A percentile compares a stretch with the other conserved stretches of the same genome.
phyloP scores from a whole-genome alignment of 208 protist species.

The Crithidia bombi region DNA sequence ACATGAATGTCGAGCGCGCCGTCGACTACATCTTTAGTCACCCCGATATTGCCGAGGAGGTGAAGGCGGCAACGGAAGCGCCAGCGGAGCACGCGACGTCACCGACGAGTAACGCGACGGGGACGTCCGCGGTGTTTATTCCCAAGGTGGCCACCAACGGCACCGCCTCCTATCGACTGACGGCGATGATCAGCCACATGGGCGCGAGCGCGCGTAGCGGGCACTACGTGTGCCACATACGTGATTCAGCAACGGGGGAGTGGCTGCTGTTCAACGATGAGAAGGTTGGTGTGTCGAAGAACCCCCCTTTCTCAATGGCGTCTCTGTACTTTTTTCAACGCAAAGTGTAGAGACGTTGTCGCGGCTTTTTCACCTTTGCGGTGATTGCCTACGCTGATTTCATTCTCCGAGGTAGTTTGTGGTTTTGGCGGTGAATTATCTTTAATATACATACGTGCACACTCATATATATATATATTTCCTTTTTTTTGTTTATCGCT shows the following conservation, averaged over 20 bases:
- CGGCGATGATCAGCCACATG: conserved; percentile 93
- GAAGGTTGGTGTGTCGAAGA: conserved; percentile 89
- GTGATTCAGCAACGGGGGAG: conserved; percentile 61
- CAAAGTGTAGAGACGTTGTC: conserved; percentile 5
- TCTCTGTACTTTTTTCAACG: conserved; percentile 94
- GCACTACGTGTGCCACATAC: conserved; percentile 93
- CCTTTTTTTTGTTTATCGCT: too few species aligned
- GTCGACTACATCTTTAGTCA: conserved; percentile 97
- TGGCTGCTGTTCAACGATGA: conserved; percentile 97
- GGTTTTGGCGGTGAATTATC: too few species aligned
- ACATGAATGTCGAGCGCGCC: conserved; percentile 94
- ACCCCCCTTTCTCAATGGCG: conserved; percentile 91
- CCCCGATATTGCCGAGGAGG: conserved; percentile 72
- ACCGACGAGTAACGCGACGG: not conserved
- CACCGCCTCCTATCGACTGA: conserved; percentile 67
- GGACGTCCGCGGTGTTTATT: not conserved
- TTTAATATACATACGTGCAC: too few species aligned
- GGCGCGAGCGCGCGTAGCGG: conserved; percentile 85
- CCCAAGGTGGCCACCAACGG: conserved; percentile 49
- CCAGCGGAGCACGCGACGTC: not conserved
- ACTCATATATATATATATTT: too few species aligned
- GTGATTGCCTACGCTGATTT: too few species aligned
- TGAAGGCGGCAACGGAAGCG: conserved; percentile 7
- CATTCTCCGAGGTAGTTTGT: too few species aligned
- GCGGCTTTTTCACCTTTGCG: not conserved